Evolutionary conservation across 176 grass and related monocot species (phyloP).

Genomic region (Panicum miliaceum): DNA sequence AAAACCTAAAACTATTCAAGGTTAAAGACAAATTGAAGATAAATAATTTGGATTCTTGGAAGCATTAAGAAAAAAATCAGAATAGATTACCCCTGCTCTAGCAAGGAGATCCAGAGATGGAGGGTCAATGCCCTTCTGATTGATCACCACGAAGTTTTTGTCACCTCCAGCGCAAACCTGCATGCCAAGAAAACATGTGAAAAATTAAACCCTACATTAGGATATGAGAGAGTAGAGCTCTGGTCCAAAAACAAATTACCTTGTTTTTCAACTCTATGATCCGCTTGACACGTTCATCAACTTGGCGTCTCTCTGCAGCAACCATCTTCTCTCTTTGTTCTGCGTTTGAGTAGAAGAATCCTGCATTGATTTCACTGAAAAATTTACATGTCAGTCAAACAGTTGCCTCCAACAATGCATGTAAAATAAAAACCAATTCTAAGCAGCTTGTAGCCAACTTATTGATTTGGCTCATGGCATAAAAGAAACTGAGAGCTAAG

Average conservation of each 20-base stretch:
- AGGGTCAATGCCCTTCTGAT: constrained; percentile 99
- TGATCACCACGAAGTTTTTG: constrained; percentile 95
- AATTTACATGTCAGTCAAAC: constrained; percentile 41
- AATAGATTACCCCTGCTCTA: constrained; percentile 81
- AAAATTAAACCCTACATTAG: not conserved
- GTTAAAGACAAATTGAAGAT: not conserved
- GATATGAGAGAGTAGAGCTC: not conserved
- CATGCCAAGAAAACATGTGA: constrained; percentile 32
- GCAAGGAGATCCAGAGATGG: constrained; percentile 94
- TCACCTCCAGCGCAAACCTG: constrained; percentile 80
- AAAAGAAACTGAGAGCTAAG: not conserved
- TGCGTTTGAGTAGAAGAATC: constrained; percentile 94
- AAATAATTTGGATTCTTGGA: not conserved
- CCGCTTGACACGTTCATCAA: constrained; percentile 93
- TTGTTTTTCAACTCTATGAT: constrained; percentile 96
- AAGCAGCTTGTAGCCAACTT: not conserved
- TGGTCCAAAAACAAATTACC: constrained; percentile 37
- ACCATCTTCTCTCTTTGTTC: constrained; percentile 99
- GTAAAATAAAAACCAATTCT: not conserved
- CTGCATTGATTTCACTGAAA: constrained; percentile 98
- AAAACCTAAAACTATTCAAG: not conserved
- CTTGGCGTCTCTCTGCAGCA: constrained; percentile 88
- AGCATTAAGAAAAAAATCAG: not conserved
- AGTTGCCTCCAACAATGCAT: not conserved
- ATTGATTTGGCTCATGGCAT: not conserved